Evolutionary conservation across 345 rosid species (phyloP), one percentile per base, ranked within the genome.

Genomic region (Populus tremula): DNA sequence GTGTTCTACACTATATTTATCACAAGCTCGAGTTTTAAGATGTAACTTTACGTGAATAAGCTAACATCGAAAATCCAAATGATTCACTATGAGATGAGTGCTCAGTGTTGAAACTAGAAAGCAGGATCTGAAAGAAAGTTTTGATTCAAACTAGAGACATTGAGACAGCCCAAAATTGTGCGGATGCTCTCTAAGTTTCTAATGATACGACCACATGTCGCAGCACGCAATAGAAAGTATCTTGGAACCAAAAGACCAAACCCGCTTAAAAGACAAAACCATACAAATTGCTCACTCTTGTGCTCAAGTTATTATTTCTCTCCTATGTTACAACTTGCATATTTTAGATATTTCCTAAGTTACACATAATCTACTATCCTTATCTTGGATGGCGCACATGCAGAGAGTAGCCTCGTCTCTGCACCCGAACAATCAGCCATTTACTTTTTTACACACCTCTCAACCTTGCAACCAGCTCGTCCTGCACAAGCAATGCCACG

Each of bases 401-500:
- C 8, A 13, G 61, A 23, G 50, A 75, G 27, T 69, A 69, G 67
- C 76, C 36, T 53, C 31, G 8, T 41, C 70, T 53, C 43, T 13
- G 21, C 49, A 45, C 71, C 74, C 33, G 41, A 69, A 67, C 38
- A 53, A 33, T 82, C 82, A 84, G 54, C 88, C 84, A 77, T 67
- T 90, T 31, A 72, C 84, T 77, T 81, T 43, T 79, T 83, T 59
- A 59, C 29, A 59, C 29, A 23, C 64, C 64, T 59, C 86, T 95
- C 87, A 95, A 79, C 76, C 97, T 93, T 1, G 88, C 86, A 43
- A 95, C 87, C 87, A 95, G 88, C 83, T 91, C 99, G 73, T 93
- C 98, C 99, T 95, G 94, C 86, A 88, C 29, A 62, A 0, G 77
- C 41, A 53, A 27, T 56, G 23, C 62, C 65, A 70, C 18, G 14